A percentile compares a stretch with the other conserved stretches of the same genome.
Evolutionary conservation across 2,329 filamentous ascomycete species (phyloP).

Genomic region (Macrophomina phaseolina): DNA sequence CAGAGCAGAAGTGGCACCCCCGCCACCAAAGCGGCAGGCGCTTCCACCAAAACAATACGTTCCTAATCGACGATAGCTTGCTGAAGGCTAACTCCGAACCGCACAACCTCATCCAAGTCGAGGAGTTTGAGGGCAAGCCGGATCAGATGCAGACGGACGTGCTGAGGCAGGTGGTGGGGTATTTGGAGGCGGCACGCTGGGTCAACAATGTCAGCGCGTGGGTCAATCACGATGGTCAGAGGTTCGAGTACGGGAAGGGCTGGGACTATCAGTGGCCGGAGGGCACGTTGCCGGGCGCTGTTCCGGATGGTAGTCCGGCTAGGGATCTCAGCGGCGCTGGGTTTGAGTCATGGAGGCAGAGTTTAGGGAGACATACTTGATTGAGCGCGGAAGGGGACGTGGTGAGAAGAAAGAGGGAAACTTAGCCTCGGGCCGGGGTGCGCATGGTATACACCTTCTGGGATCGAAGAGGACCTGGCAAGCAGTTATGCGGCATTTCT

Average conservation of each 20-base stretch:
- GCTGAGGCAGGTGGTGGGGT: constrained; percentile 57
- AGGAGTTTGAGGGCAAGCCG: constrained; percentile 69
- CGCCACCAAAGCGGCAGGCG: constrained; percentile 39
- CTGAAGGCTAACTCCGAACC: constrained; percentile 86
- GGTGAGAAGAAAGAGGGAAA: not conserved
- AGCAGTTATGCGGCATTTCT: no score
- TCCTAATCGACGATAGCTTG: constrained; percentile 83
- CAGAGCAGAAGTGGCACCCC: constrained; percentile 52
- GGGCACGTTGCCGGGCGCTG: not conserved
- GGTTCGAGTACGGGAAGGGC: not conserved
- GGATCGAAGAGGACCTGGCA: no score
- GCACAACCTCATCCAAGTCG: constrained; percentile 78
- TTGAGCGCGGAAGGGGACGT: not conserved
- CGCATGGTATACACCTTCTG: no score
- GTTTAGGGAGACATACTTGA: not conserved
- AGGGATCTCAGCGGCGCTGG: not conserved
- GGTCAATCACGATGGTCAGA: not conserved
- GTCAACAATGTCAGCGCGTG: constrained; percentile 67
- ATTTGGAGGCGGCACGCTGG: constrained; percentile 58
- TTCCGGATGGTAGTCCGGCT: not conserved
- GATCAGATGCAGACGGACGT: constrained; percentile 50
- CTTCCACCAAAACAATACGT: constrained; percentile 86
- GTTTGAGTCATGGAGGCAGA: not conserved
- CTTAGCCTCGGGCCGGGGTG: not conserved
- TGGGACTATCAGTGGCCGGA: constrained; percentile 4